A percentile compares a stretch with the other conserved stretches of the same genome.
These are phyloP conservation scores for Pichia thaimueangensis DNA, from an alignment of 805 yeast genomes.

Conservation along the genomic window DNA sequence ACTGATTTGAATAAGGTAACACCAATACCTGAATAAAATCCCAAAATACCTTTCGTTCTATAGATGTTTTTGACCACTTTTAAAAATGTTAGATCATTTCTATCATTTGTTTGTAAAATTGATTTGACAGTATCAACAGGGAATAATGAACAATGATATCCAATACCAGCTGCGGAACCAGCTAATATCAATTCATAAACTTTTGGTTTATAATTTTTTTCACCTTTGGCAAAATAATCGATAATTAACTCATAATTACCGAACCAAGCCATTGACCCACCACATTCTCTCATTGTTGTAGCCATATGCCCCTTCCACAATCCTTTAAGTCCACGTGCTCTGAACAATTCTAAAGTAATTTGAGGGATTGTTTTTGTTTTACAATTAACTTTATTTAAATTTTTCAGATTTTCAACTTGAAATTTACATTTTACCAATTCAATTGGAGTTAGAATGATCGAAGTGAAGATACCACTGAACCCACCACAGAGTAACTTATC, in stretches of 20 bases:
- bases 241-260: conserved; percentile 69
- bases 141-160: conserved; percentile 71
- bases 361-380: conserved; percentile 27
- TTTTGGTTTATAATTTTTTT: conserved; percentile 24
- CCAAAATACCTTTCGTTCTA: conserved; percentile 53
- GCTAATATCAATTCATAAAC: conserved; percentile 56
- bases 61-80: conserved; percentile 37
- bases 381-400: conserved; percentile 11
- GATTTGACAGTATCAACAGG: conserved; percentile 92
- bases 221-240: conserved; percentile 26
- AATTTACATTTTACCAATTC: conserved; percentile 83
- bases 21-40: conserved; percentile 79
- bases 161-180: conserved; percentile 84
- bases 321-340: conserved; percentile 53
- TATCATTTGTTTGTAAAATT: conserved; percentile 58
- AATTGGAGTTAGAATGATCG: conserved; percentile 84
- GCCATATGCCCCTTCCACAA: conserved; percentile 85
- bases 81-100: conserved; percentile 22
- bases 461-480: conserved; percentile 73
- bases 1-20: conserved; percentile 75
- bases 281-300: conserved; percentile 74
- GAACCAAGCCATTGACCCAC: conserved; percentile 94
- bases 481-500: conserved; percentile 62
- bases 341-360: conserved; percentile 37
- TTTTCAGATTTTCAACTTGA: conserved; percentile 54